phyloP scores from a whole-genome alignment of 331 rosid genomes.

The Stylosanthes scabra region DNA sequence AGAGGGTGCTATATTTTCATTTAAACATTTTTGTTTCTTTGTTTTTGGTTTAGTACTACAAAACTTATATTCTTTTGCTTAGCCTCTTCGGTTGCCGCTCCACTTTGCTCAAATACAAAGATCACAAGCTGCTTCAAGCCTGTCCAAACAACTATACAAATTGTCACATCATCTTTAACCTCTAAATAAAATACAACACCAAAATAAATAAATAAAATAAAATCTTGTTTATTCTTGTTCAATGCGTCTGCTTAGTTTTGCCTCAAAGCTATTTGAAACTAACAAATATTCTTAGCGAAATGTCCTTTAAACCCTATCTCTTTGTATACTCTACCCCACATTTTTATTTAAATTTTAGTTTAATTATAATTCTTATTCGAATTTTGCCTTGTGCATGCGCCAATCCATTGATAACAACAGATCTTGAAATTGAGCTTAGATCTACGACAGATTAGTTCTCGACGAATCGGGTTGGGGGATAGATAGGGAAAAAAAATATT shows the following conservation, averaged over 20 bases:
- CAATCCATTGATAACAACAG: no score
- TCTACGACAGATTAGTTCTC: no score
- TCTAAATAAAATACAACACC: background rate
- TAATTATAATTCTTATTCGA: no score
- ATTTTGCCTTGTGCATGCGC: no score
- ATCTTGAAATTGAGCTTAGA: no score
- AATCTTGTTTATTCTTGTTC: slow-evolving; percentile 8
- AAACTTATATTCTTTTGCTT: no score
- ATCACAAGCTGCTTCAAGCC: slow-evolving; percentile 36
- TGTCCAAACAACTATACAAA: slow-evolving; percentile 42
- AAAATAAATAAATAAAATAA: background rate
- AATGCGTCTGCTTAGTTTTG: slow-evolving; percentile 17
- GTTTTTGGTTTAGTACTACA: slow-evolving; percentile 27
- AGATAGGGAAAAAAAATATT: no score
- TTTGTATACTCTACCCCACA: no score
- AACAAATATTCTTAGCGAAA: background rate
- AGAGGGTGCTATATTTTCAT: background rate
- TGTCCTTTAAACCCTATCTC: no score
- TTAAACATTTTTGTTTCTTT: slow-evolving; percentile 20
- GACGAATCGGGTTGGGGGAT: no score
- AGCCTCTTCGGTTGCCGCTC: slow-evolving; percentile 37
- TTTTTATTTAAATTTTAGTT: no score
- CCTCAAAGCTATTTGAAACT: slow-evolving; percentile 10
- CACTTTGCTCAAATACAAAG: slow-evolving; percentile 29
- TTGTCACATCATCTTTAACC: slow-evolving; percentile 2